Evolutionary conservation across 2,329 filamentous ascomycete species (phyloP).

Genomic region (Arthrinium phaeospermum): DNA sequence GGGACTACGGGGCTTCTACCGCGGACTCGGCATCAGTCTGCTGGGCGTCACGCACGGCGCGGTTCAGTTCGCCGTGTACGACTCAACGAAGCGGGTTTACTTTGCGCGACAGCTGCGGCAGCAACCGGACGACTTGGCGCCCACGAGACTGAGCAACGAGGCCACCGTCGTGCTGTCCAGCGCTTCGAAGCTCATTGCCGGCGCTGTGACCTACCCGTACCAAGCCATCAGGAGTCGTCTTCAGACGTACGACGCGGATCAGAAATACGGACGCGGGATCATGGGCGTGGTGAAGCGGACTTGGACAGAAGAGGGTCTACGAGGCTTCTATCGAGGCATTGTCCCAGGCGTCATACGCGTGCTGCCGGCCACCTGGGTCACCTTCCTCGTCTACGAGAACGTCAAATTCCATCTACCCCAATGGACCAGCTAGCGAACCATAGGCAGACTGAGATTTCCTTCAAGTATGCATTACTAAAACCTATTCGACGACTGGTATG

Average conservation of each 20-base stretch:
- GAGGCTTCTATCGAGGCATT: conserved; percentile 90
- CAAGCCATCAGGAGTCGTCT: conserved; percentile 88
- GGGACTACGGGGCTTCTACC: conserved; percentile 82
- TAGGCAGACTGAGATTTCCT: neutral
- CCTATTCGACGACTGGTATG: neutral
- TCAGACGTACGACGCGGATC: conserved; percentile 85
- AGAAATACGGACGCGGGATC: conserved; percentile 73
- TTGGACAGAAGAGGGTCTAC: conserved; percentile 78
- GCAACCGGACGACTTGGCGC: conserved; percentile 29
- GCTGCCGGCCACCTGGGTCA: conserved; percentile 93
- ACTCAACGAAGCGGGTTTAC: conserved; percentile 66
- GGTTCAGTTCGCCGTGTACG: conserved; percentile 95
- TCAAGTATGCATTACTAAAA: neutral
- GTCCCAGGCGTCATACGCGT: conserved; percentile 90
- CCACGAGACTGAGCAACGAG: conserved; percentile 64
- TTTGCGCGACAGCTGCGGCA: conserved; percentile 48
- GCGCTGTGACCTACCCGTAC: conserved; percentile 91
- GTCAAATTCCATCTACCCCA: conserved; percentile 73
- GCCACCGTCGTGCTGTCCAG: conserved; percentile 84
- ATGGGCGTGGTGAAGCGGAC: conserved; percentile 74
- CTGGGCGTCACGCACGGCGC: conserved; percentile 91
- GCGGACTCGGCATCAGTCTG: conserved; percentile 81
- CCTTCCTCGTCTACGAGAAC: conserved; percentile 97
- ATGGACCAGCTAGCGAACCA: conserved; percentile 11
- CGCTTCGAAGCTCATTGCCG: conserved; percentile 83